A percentile compares a stretch with the other conserved stretches of the same genome.
phyloP scores from a whole-genome alignment of 2,329 filamentous ascomycete species.

The Mycosphaerella sp. region DNA sequence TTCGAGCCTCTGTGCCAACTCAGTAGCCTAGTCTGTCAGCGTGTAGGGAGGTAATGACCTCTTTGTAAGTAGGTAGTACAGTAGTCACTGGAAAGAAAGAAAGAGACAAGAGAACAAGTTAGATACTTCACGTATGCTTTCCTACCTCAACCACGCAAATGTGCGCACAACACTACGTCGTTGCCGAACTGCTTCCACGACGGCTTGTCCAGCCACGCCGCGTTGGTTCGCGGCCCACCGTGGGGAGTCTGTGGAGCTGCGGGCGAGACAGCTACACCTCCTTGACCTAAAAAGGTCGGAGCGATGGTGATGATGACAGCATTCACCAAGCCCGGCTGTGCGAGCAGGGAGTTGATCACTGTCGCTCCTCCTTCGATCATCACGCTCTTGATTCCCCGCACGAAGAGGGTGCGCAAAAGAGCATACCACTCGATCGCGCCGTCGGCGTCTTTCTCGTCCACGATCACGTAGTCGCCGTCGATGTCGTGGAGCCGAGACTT shows the following conservation, averaged over 20 bases:
- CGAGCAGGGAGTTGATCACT: conserved; percentile 76
- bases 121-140: conserved; percentile 2
- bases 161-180: conserved; percentile 75
- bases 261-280: conserved; percentile 74
- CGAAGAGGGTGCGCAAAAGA: conserved; percentile 54
- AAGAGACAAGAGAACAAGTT: too few relatives aligned
- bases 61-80: too few relatives aligned
- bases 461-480: conserved; percentile 22
- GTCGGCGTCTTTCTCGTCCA: conserved; percentile 24
- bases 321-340: conserved; percentile 56
- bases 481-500: conserved; percentile 32
- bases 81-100: neutral
- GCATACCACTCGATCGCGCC: conserved; percentile 51
- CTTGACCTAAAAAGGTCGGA: conserved; percentile 80
- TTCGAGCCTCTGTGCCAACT: neutral
- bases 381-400: conserved; percentile 63
- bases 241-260: conserved; percentile 47
- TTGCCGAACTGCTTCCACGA: conserved; percentile 73
- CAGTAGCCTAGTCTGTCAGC: neutral
- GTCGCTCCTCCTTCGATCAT: conserved; percentile 88
- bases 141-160: conserved; percentile 32
- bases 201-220: conserved; percentile 60
- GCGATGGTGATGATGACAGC: conserved; percentile 84
- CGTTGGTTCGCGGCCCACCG: conserved; percentile 48
- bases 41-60: neutral